These are phyloP conservation scores for Trematosphaeria pertusa DNA, from an alignment of 2,329 filamentous ascomycete species.

Conservation along the genomic window DNA sequence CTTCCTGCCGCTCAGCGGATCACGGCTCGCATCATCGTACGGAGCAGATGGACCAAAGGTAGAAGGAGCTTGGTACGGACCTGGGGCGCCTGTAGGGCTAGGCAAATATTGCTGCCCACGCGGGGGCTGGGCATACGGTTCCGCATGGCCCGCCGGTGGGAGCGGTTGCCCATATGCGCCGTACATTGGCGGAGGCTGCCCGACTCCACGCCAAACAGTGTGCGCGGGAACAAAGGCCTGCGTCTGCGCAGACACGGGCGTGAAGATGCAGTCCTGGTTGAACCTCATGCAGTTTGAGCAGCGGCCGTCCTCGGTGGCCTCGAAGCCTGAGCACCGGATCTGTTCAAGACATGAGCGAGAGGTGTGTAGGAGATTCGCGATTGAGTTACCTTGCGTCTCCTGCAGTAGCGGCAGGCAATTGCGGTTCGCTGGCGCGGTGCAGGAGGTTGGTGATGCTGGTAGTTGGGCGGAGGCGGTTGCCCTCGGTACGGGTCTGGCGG, in stretches of 20 bases:
- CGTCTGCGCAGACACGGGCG: slow-evolving; percentile 75
- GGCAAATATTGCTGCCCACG: slow-evolving; percentile 53
- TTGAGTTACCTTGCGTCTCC: slow-evolving; percentile 62
- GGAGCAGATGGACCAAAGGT: slow-evolving; percentile 39
- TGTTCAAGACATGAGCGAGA: slow-evolving; percentile 46
- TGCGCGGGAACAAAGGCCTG: slow-evolving; percentile 78
- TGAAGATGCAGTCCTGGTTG: slow-evolving; percentile 80
- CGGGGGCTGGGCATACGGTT: slow-evolving; percentile 45
- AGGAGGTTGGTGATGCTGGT: slow-evolving; percentile 50
- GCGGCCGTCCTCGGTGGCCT: slow-evolving; percentile 73
- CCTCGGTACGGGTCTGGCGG: slow-evolving; percentile 49
- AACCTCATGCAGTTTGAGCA: slow-evolving; percentile 77
- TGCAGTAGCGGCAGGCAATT: slow-evolving; percentile 67
- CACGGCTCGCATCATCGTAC: slow-evolving; percentile 48
- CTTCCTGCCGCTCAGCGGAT: slow-evolving; percentile 52
- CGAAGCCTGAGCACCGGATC: slow-evolving; percentile 80
- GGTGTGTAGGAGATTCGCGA: neutral
- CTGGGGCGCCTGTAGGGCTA: slow-evolving; percentile 52
- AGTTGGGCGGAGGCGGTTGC: slow-evolving; percentile 49
- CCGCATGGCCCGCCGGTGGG: slow-evolving; percentile 45
- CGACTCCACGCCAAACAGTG: slow-evolving; percentile 63
- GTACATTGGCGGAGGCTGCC: slow-evolving; percentile 58
- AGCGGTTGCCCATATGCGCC: slow-evolving; percentile 60
- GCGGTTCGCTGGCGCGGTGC: slow-evolving; percentile 67
- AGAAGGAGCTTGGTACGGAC: slow-evolving; percentile 50